A percentile compares a stretch with the other conserved stretches of the same genome.
phyloP scores from a whole-genome alignment of 495 filamentous ascomycete genomes.

The Penicillium atrosanguineum region DNA sequence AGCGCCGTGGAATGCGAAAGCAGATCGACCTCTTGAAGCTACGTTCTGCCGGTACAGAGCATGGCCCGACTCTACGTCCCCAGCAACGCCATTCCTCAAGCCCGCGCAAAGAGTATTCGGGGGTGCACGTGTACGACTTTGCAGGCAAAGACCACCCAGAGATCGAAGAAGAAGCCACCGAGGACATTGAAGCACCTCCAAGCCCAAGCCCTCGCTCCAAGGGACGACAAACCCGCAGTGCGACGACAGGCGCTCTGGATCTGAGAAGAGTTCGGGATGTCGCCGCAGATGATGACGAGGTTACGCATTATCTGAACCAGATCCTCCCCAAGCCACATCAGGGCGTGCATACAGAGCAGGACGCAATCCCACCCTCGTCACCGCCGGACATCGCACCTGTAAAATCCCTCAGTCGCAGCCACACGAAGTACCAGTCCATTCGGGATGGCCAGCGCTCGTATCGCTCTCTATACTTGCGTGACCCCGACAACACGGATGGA shows the following conservation, averaged over 20 bases:
- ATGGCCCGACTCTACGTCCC: conserved; percentile 21
- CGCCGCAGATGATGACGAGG: conserved; percentile 30
- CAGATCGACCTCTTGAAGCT: conserved; percentile 34
- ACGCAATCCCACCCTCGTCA: conserved; percentile 30
- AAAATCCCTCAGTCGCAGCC: conserved; percentile 23
- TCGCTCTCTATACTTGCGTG: conserved; percentile 24
- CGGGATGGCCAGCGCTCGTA: conserved; percentile 27
- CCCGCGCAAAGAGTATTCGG: conserved; percentile 34
- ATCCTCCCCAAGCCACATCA: conserved; percentile 23
- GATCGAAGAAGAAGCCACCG: conserved; percentile 30
- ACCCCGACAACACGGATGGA: conserved; percentile 12
- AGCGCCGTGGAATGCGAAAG: conserved; percentile 35
- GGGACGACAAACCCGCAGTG: conserved; percentile 19
- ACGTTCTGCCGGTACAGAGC: conserved; percentile 28
- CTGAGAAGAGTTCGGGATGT: conserved; percentile 26
- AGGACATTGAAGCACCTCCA: conserved; percentile 36
- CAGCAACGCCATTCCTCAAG: conserved; percentile 29
- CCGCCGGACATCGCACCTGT: conserved; percentile 29
- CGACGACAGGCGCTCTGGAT: conserved; percentile 24
- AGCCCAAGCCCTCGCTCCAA: conserved; percentile 45
- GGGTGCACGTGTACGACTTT: conserved; percentile 34
- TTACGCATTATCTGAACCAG: conserved; percentile 30
- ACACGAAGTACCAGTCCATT: conserved; percentile 17
- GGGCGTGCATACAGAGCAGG: conserved; percentile 10
- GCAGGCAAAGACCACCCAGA: conserved; percentile 25